Conservation (phyloP, 768 basidiomycete species). For the Tubosaeta sp. region DNA sequence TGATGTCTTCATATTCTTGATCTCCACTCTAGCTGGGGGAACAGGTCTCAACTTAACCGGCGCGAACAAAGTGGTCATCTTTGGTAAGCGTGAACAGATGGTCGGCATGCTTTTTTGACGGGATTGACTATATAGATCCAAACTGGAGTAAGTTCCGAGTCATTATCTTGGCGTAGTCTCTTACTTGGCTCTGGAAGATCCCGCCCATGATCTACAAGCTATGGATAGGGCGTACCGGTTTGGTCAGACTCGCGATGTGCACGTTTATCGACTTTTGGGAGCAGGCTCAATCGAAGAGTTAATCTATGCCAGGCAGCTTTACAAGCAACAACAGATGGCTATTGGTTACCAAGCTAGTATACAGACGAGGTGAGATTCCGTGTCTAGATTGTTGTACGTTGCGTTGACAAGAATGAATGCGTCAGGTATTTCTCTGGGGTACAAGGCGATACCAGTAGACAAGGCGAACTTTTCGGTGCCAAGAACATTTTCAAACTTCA, state of each 20-base stretch:
- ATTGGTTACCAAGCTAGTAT: constrained; percentile 82
- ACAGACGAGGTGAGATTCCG: constrained; percentile 61
- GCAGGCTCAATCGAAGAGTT: constrained; percentile 86
- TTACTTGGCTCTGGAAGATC: constrained; percentile 53
- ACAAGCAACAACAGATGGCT: constrained; percentile 93
- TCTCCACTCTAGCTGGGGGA: constrained; percentile 89
- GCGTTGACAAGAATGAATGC: neutral
- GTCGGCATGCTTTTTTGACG: neutral
- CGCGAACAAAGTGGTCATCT: constrained; percentile 93
- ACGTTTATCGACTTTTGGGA: constrained; percentile 77
- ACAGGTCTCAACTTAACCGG: constrained; percentile 87
- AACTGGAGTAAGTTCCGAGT: constrained; percentile 83
- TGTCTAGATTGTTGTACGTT: neutral
- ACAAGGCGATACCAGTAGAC: constrained; percentile 67
- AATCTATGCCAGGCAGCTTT: constrained; percentile 85
- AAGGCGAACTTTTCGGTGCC: constrained; percentile 82
- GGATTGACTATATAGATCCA: constrained; percentile 52
- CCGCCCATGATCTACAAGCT: constrained; percentile 91
- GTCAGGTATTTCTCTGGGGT: constrained; percentile 76
- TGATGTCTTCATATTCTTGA: constrained; percentile 74
- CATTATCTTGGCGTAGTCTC: neutral
- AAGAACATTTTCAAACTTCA: constrained; percentile 83
- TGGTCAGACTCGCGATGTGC: constrained; percentile 82
- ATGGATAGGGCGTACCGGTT: constrained; percentile 86
- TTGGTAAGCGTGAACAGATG: constrained; percentile 46